Percentiles rank a stretch among this genome's conserved stretches.
phyloP scores from a whole-genome alignment of 2,329 filamentous ascomycete species.

The Ceratocystis diversiconidia region DNA sequence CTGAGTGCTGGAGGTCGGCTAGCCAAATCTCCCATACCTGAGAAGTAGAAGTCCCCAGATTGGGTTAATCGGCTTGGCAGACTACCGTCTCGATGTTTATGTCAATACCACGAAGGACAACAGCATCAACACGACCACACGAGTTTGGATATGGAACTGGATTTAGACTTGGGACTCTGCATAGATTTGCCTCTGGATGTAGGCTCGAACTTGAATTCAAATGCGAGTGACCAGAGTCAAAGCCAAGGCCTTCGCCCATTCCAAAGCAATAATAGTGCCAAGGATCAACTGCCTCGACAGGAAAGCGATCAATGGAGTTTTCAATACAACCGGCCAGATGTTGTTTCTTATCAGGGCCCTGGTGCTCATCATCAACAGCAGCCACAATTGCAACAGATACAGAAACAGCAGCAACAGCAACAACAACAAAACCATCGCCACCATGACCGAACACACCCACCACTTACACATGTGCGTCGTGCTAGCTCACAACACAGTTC shows the following conservation, averaged over 20 bases:
- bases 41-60: slow-evolving; percentile 36
- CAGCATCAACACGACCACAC: neutral
- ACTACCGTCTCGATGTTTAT: slow-evolving; percentile 13
- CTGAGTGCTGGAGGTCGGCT: slow-evolving; percentile 64
- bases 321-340: neutral
- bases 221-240: neutral
- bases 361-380: neutral
- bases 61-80: slow-evolving; percentile 19
- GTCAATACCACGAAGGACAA: slow-evolving; percentile 3
- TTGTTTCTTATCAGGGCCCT: neutral
- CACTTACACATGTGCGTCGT: neutral
- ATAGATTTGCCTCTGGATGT: neutral
- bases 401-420: neutral
- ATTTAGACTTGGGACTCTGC: neutral
- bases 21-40: slow-evolving; percentile 48
- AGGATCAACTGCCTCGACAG: neutral
- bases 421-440: neutral
- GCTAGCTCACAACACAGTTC: slow-evolving; percentile 1
- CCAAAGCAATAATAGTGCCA: neutral
- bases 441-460: neutral
- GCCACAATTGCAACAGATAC: too few relatives aligned
- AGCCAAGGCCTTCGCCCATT: neutral
- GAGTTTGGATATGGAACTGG: neutral
- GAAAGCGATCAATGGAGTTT: neutral
- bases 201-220: neutral